Evolutionary conservation across 179 eudicot genomes (phyloP), one percentile per base, ranked within the genome.

Genomic region (Spergularia azorica): DNA sequence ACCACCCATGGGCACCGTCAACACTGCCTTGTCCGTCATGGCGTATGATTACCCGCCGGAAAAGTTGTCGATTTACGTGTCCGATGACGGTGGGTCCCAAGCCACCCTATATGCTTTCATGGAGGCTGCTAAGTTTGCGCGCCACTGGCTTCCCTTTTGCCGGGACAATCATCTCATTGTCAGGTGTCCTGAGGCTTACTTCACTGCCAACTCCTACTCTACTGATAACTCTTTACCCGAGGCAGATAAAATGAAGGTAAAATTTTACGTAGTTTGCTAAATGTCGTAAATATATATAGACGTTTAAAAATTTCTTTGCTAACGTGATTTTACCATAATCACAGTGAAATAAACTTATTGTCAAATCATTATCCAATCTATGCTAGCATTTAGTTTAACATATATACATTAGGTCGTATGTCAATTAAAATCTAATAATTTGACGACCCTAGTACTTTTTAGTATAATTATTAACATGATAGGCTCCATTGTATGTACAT

Each of bases 1-100:
- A 71, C 98, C 98, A 7, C 98, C 98, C 12, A 78, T 92, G 46
- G 88, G 84, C 46, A 94, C 89, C 2, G 91, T 86, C 0, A 92
- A 90, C 83, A 92, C 97, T 6, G 97, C 98, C 5, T 64, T 94
- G 64, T 89, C 98, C 7, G 91, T 94, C 5, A 80, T 94, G 98
- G 91, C 94, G 0, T 92, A 90, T 43, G 94, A 94, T 39, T 92
- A 94, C 66, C 93, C 93, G 10, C 48, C 88, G 4, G 89, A 89
- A 39, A 94, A 94, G 80, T 48, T 90, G 1, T 89, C 98, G 15
- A 86, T 94, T 0, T 94, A 92, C 36, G 83, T 94, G 16, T 94
- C 98, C 1, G 97, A 94, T 32, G 98, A 94, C 51, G 97, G 97
- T 46, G 98, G 98, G n/a, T 88, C 97, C 36, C 85, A 83, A 80